Conservation (phyloP, 805 yeast genomes). For the Starmera pachycereana region DNA sequence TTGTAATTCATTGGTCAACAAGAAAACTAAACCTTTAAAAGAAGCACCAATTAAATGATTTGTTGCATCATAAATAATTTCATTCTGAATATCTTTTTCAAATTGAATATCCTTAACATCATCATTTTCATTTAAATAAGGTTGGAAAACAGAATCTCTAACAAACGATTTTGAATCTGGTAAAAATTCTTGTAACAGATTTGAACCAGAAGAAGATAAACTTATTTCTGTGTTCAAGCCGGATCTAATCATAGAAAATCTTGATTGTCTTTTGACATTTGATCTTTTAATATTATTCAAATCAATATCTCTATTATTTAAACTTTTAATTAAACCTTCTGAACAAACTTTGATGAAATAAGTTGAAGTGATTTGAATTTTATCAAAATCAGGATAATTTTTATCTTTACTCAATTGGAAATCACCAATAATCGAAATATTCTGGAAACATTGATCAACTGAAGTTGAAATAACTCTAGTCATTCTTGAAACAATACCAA, state of each 20-base stretch:
- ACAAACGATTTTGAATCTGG: constrained; percentile 26
- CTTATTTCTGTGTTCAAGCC: constrained; percentile 12
- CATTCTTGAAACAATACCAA: constrained; percentile 51
- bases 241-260: constrained; percentile 26
- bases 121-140: constrained; percentile 21
- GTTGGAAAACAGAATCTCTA: constrained; percentile 27
- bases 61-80: constrained; percentile 40
- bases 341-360: constrained; percentile 55
- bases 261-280: constrained; percentile 19
- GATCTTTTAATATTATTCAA: constrained; percentile 12
- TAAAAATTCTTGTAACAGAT: constrained; percentile 23
- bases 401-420: constrained; percentile 49
- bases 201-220: constrained; percentile 20
- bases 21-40: constrained; percentile 53
- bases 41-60: constrained; percentile 59
- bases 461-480: constrained; percentile 41
- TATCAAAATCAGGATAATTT: constrained; percentile 55
- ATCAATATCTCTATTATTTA: constrained; percentile 21
- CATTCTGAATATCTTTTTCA: constrained; percentile 22
- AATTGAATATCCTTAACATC: constrained; percentile 5
- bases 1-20: constrained; percentile 52
- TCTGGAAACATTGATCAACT: constrained; percentile 37
- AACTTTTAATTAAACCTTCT: constrained; percentile 39
- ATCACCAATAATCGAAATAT: constrained; percentile 53
- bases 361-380: constrained; percentile 46